Base-by-base conservation (phyloP, 768 basidiomycete genomes). In the Mycena amicta region DNA sequence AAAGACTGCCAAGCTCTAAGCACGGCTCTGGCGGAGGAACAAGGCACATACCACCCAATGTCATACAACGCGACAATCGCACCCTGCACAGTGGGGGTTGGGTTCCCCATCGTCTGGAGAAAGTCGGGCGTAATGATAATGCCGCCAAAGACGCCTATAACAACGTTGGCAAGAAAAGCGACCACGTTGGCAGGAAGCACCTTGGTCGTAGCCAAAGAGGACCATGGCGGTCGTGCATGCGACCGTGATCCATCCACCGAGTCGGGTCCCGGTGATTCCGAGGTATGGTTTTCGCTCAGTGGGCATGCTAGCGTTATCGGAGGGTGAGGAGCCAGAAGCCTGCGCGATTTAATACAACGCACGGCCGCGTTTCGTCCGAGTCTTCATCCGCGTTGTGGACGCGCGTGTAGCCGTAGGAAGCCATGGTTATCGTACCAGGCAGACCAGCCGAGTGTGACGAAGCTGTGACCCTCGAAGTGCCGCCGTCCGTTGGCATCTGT, bases 151-250 rank as follows among this genome's bases (percentile, higher is more conserved):
- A 82, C 79, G n/a, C 80, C n/a, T n/a, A n/a, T n/a, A n/a, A n/a
- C n/a, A n/a, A n/a, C n/a, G n/a, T n/a, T n/a, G n/a, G n/a, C n/a
- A n/a, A n/a, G n/a, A n/a, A n/a, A n/a, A n/a, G n/a, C n/a, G n/a
- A n/a, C n/a, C n/a, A n/a, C n/a, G n/a, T n/a, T n/a, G n/a, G n/a
- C n/a, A n/a, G n/a, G n/a, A n/a, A n/a, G n/a, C n/a, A n/a, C n/a
- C 81, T 55, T 81, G 81, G 65, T 82, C 80, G 65, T 82, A 81
- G 23, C 80, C 81, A 59, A 81, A 82, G 1, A 82, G 71, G 2
- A 77, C 77, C 81, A 82, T 82, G 6, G 80, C 80, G 11, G 80
- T 80, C 13, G 77, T 79, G 60, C 81, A 82, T 15, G 80, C 79
- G 18, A 82, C 77, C 3, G 78, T 77, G 4, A 81, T 72, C 79